Base-by-base conservation (phyloP, 192 early-diverging fungal genomes). In the Coemansia sp. region DNA sequence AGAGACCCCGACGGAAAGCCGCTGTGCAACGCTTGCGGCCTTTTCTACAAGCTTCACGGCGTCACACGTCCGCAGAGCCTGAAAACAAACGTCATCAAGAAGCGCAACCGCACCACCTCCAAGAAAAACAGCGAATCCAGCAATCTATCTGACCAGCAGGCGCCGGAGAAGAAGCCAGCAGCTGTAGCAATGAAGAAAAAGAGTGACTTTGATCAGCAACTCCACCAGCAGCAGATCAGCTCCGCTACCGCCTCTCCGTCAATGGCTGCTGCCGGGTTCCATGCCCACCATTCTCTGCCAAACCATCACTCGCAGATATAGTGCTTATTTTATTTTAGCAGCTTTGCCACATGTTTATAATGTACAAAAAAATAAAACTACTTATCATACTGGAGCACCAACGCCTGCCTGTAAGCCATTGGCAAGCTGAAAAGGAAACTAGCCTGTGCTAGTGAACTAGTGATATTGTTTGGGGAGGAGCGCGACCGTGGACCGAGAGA, bases 21-120 rank as follows among this genome's bases (percentile, higher is more conserved):
- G 0, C 86, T 99, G 39, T 99, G 98, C 73, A 99, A 99, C 68
- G 98, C 98, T 0, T 99, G 98, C 68, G 98, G 98, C 0, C 72
- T 99, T 63, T 99, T 94, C 76, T 91, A 86, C 73, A 99, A 98
- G 80, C 84, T 99, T 30, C 98, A 99, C 73, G 94, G 94, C 18
- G 91, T 94, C n/a, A 88, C 89, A 4, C 84, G 98, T 46, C 98
- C 98, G n/a, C 84, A 94, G 6, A 90, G 88, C 61, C 81, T 99
- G 68, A 96, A 95, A 83, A 94, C 92, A 5, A 93, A 95, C 73
- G 92, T 95, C 21, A 97, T 99, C 71, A 90, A 95, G 78, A 98
- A 95, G 66, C 92, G 97, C 53, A 97, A 97, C 76, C 92, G 97
- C 44, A 60, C 77, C 12, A 67, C 72, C 6, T 24, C 64, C 46